Percentiles rank a stretch among this genome's conserved stretches.
phyloP scores from a whole-genome alignment of 495 filamentous ascomycete genomes.

The Lophiotrema nucula region DNA sequence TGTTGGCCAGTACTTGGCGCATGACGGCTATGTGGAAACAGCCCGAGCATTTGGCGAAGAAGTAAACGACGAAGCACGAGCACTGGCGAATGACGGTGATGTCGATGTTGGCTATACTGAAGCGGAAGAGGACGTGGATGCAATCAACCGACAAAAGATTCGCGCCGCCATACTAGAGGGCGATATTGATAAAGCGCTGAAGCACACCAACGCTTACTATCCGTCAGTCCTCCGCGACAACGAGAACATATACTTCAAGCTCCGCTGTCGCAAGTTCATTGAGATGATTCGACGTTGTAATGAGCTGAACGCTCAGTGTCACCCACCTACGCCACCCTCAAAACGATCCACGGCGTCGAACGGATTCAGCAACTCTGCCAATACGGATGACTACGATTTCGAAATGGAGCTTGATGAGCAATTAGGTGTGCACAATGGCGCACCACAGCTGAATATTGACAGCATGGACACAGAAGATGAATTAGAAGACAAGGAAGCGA shows the following conservation, averaged over 20 bases:
- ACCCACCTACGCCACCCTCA: conserved; percentile 31
- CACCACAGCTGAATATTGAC: conserved; percentile 45
- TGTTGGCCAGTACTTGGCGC: conserved; percentile 84
- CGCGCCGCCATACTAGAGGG: conserved; percentile 86
- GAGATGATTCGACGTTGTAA: conserved; percentile 91
- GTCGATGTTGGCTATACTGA: conserved; percentile 59
- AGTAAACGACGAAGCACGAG: conserved; percentile 60
- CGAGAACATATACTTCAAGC: conserved; percentile 83
- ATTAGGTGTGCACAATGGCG: conserved; percentile 28
- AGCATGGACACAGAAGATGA: conserved; percentile 50
- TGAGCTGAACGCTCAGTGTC: conserved; percentile 44
- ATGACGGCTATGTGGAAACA: conserved; percentile 96
- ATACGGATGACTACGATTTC: conserved; percentile 35
- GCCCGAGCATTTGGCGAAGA: conserved; percentile 85
- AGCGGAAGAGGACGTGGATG: conserved; percentile 83
- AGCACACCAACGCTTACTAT: conserved; percentile 76
- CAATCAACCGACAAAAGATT: conserved; percentile 88
- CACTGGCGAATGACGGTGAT: conserved; percentile 57
- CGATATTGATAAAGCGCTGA: conserved; percentile 86
- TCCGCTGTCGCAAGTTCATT: conserved; percentile 88
- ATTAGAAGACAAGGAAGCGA: conserved; percentile 36
- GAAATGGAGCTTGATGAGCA: conserved; percentile 84
- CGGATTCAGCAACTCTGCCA: conserved; percentile 34
- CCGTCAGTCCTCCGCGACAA: conserved; percentile 79
- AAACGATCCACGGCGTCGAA: conserved; percentile 41